These are phyloP conservation scores for Geranium rotundifolium DNA, from an alignment of 345 rosid genomes.

Conservation along the genomic window DNA sequence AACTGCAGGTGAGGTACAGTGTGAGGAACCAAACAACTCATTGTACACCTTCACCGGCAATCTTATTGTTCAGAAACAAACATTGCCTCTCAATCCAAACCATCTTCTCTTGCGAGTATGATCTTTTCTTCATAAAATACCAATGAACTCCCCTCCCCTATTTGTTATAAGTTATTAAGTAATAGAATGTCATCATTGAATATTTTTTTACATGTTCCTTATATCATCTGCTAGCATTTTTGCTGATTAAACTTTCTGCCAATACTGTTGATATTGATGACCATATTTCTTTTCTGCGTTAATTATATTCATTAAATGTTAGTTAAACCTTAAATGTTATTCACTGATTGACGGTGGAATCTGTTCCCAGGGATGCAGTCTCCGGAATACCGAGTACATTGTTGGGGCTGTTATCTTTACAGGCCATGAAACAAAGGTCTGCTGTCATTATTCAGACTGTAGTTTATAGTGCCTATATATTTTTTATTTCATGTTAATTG, in stretches of 20 bases:
- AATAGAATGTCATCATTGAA: neutral
- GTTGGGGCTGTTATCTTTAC: constrained; percentile 88
- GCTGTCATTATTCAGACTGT: constrained; percentile 10
- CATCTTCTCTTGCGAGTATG: constrained; percentile 87
- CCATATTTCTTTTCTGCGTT: neutral
- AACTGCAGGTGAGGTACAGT: constrained; percentile 91
- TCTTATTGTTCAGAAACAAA: constrained; percentile 79
- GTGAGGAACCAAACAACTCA: constrained; percentile 98
- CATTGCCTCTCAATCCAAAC: constrained; percentile 85
- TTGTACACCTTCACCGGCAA: constrained; percentile 97
- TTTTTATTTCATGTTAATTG: constrained; percentile 1
- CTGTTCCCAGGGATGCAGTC: constrained; percentile 88
- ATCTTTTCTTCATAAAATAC: neutral
- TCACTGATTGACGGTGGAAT: neutral
- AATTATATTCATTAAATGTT: too few species aligned
- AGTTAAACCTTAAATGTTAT: neutral
- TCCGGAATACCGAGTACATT: constrained; percentile 84
- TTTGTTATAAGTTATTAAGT: neutral
- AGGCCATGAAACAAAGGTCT: constrained; percentile 97
- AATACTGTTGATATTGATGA: neutral
- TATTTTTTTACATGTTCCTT: neutral
- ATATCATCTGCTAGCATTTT: neutral
- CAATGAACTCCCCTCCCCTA: neutral
- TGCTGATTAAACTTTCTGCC: neutral
- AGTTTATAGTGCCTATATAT: neutral